phyloP scores from a whole-genome alignment of 75 land plant species.

The Ceratopteris richardii region DNA sequence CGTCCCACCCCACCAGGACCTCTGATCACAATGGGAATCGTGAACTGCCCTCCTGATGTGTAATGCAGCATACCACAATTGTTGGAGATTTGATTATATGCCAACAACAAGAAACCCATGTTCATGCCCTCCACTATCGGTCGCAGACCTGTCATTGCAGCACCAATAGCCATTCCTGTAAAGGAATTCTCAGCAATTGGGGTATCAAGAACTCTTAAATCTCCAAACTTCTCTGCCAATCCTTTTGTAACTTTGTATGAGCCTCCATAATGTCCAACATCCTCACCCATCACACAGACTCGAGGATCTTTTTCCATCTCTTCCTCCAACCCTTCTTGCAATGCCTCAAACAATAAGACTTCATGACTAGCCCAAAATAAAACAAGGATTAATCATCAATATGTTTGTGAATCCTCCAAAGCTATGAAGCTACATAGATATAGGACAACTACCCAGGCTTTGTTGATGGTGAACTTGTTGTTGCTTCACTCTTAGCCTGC shows the following conservation, averaged over 20 bases:
- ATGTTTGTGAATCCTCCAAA: not conserved
- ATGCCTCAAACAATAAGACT: slow-evolving; percentile 87
- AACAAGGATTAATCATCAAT: not conserved
- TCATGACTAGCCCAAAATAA: slow-evolving; percentile 54
- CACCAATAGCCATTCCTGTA: slow-evolving; percentile 97
- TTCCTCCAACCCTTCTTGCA: slow-evolving; percentile 89
- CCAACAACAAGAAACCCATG: slow-evolving; percentile 94
- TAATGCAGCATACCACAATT: slow-evolving; percentile 99
- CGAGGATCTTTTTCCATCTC: slow-evolving; percentile 91
- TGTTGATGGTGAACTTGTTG: slow-evolving; percentile 26
- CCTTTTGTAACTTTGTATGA: slow-evolving; percentile 98
- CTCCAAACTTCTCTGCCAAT: slow-evolving; percentile 76
- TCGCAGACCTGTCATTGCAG: slow-evolving; percentile 93
- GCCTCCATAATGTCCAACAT: slow-evolving; percentile 98
- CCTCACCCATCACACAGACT: slow-evolving; percentile 94
- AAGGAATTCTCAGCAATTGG: slow-evolving; percentile 98
- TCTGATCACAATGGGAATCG: slow-evolving; percentile 77
- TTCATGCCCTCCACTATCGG: slow-evolving; percentile 97
- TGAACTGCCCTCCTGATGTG: slow-evolving; percentile 97
- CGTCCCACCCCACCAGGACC: slow-evolving; percentile 98
- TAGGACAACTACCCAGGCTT: slow-evolving; percentile 37
- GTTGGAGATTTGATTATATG: slow-evolving; percentile 96
- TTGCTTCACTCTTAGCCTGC: slow-evolving; percentile 31
- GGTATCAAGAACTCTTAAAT: slow-evolving; percentile 84
- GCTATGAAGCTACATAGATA: not conserved